These are phyloP conservation scores for Boletellus ananiceps DNA, from an alignment of 768 basidiomycete species.

Conservation along the genomic window DNA sequence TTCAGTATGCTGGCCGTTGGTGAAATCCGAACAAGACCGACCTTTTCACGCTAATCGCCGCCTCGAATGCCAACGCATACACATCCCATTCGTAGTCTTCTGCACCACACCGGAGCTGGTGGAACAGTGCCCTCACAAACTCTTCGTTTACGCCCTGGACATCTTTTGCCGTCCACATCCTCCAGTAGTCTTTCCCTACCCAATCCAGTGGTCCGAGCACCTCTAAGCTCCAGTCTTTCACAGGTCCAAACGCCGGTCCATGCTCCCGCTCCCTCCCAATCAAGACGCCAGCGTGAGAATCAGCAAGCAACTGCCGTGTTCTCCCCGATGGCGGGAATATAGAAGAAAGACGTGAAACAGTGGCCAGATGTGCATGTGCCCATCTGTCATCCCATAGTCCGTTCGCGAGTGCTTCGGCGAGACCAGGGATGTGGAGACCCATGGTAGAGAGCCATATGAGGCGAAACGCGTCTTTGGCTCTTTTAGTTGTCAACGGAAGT, in stretches of 20 bases:
- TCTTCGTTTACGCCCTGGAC: slow-evolving; percentile 44
- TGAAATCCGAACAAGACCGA: slow-evolving; percentile 25
- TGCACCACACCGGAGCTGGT: slow-evolving; percentile 44
- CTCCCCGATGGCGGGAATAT: slow-evolving; percentile 47
- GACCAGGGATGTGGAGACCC: slow-evolving; percentile 70
- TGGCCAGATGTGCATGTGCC: slow-evolving; percentile 46
- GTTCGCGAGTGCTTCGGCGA: slow-evolving; percentile 40
- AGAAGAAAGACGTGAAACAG: slow-evolving; percentile 40
- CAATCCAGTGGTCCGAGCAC: slow-evolving; percentile 54
- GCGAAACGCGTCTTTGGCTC: slow-evolving; percentile 55
- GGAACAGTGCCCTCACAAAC: slow-evolving; percentile 56
- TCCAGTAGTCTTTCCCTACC: slow-evolving; percentile 28
- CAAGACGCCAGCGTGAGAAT: slow-evolving; percentile 60
- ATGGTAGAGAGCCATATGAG: slow-evolving; percentile 65
- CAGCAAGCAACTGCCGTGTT: slow-evolving; percentile 38
- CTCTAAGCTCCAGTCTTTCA: slow-evolving; percentile 60
- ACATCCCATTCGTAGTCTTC: slow-evolving; percentile 63
- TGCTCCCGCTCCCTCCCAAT: slow-evolving; percentile 66
- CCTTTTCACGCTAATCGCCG: slow-evolving; percentile 55
- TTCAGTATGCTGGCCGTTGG: slow-evolving; percentile 8
- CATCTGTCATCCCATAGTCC: slow-evolving; percentile 67
- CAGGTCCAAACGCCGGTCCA: slow-evolving; percentile 56
- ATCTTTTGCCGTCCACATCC: slow-evolving; percentile 48
- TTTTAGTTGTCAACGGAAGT: slow-evolving; percentile 39
- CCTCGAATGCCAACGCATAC: slow-evolving; percentile 64